Conservation (phyloP, 2,329 filamentous ascomycete species). For the Plenodomus biglobosus region DNA sequence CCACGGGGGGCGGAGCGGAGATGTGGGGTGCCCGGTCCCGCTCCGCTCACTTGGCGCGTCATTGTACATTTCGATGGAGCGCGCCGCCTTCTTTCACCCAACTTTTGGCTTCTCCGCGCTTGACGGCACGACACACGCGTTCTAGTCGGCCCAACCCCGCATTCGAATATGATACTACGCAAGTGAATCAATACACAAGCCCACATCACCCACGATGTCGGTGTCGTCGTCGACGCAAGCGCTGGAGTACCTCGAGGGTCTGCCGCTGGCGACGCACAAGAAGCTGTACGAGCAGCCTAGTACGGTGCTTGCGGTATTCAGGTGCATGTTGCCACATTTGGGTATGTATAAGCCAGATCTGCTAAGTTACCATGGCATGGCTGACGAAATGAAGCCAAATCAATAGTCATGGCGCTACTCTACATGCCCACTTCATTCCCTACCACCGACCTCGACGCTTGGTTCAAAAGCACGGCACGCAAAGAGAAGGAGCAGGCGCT, state of each 20-base stretch:
- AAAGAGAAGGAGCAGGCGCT: constrained; percentile 83
- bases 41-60: constrained; percentile 29
- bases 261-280: constrained; percentile 85
- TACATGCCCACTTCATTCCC: constrained; percentile 83
- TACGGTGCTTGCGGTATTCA: constrained; percentile 91
- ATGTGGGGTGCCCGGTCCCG: constrained; percentile 14
- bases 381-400: constrained; percentile 68
- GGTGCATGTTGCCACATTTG: constrained; percentile 92
- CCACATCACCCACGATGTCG: constrained; percentile 51
- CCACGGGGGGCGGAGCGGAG: constrained; percentile 23
- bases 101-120: constrained; percentile 5
- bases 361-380: too few species aligned
- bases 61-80: constrained; percentile 10
- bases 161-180: constrained; percentile 38
- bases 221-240: constrained; percentile 60
- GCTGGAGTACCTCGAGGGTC: constrained; percentile 90
- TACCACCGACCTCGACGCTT: constrained; percentile 78
- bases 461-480: constrained; percentile 72
- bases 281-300: constrained; percentile 95
- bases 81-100: constrained; percentile 6
- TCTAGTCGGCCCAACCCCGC: constrained; percentile 3
- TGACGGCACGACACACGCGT: constrained; percentile 16
- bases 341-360: too few species aligned
- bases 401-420: constrained; percentile 90
- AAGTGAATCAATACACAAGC: constrained; percentile 16